Base-by-base conservation (phyloP, 164 flowering plant genomes). In the Pachysandra terminalis region DNA sequence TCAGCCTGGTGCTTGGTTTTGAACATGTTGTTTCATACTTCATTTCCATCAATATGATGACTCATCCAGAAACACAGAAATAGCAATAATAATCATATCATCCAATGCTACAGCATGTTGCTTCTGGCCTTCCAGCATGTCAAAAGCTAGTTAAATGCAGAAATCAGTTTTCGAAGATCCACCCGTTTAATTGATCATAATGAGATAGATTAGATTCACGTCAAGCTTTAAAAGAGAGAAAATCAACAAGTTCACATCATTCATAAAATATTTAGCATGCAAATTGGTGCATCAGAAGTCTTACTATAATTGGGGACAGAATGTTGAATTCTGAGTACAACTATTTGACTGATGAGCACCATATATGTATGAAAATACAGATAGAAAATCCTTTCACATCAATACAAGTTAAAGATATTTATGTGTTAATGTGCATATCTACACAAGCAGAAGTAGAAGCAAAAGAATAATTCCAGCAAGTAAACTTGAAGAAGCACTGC, bases 401-500 rank as follows among this genome's bases (percentile, higher is more conserved):
- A n/a, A n/a, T n/a, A n/a, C n/a, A n/a, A n/a, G n/a, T n/a, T n/a
- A n/a, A n/a, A n/a, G n/a, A n/a, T n/a, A n/a, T n/a, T n/a, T n/a
- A n/a, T n/a, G n/a, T n/a, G n/a, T n/a, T 16, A 14, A 58, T 27
- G 17, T 6, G 15, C 40, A 58, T 26, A 19, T 9, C 37, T 26
- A 17, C 21, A 25, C 16, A 57, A 24, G 19, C 60, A 57, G 35
- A 10, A 27, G 59, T 5, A 56, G 7, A 32, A 45, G 51, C 45
- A 40, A 40, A 10, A 45, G 51, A 45, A 5, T 12, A 10, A 10
- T 45, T 45, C 14, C 1, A 58, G 4, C 25, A 58, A 58, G n/a
- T 16, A 25, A 58, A 58, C 19, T 56, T 26, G 61, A 58, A 58
- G 61, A 58, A 58, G 35, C 61, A 58, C 37, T 3, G 37, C 61